These are phyloP conservation scores for Plantago coronopus DNA, from an alignment of 305 asterid genomes.

Conservation along the genomic window DNA sequence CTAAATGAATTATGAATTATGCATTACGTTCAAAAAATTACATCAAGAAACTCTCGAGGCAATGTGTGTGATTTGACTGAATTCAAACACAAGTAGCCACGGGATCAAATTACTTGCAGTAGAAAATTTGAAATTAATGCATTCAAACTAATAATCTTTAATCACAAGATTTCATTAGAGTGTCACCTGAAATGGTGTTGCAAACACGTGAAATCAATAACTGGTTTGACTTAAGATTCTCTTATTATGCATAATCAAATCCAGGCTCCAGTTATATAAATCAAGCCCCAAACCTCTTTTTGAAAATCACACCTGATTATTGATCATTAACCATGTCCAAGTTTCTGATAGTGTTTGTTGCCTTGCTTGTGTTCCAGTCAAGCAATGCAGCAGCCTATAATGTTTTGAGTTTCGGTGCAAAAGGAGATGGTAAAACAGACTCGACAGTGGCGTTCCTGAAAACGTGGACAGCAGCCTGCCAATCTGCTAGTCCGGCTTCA, in stretches of 20 bases:
- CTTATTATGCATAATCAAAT: background rate
- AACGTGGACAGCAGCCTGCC: constrained; percentile 68
- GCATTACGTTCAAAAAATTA: too few species aligned
- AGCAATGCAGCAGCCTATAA: constrained; percentile 38
- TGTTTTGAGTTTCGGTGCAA: constrained; percentile 57
- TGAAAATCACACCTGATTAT: background rate
- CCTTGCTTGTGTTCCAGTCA: constrained; percentile 8
- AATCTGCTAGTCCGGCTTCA: constrained; percentile 39
- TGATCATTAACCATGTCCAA: constrained; percentile 23
- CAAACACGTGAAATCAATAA: constrained; percentile 2
- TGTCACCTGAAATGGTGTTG: background rate
- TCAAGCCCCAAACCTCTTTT: background rate
- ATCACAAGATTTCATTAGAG: background rate
- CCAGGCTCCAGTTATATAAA: background rate
- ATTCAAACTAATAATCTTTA: background rate
- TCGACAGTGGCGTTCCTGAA: constrained; percentile 51
- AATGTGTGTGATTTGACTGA: too few species aligned
- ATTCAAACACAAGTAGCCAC: too few species aligned
- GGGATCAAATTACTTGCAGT: too few species aligned
- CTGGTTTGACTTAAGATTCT: background rate
- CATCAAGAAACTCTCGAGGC: too few species aligned
- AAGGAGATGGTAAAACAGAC: constrained; percentile 67
- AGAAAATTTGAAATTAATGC: too few species aligned
- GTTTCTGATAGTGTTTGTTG: constrained; percentile 4
- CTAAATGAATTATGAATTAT: too few species aligned